Base-by-base conservation (phyloP, 2,329 filamentous ascomycete genomes). In the Colletotrichum cereale region DNA sequence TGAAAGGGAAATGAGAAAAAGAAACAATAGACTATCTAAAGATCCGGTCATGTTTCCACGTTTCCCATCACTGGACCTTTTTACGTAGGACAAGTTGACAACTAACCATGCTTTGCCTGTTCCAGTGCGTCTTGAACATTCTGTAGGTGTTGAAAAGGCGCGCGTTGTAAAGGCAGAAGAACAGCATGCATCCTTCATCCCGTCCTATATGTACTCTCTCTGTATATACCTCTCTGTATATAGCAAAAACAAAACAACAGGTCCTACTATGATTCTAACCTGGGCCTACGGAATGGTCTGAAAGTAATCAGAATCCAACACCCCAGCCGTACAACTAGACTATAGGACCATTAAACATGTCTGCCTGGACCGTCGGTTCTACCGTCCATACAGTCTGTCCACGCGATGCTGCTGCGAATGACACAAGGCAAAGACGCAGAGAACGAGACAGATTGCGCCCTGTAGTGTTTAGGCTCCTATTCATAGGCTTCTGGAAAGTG, bases 251-350 rank as follows among this genome's bases (percentile, higher is more conserved):
- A 40, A 48, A 40, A n/a, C 10, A 52, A 26, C 5, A 68, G 68
- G 68, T 68, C 58, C 65, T 71, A 53, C 58, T 52, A 63, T 58
- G 65, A 71, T 68, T 68, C 65, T 65, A 71, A 68, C 65, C 65
- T 68, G 68, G 68, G 65, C 65, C 16, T 71, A 71, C 65, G 68
- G 65, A 71, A 71, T 47, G 44, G 24, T 53, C 52, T 60, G 38
- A 60, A 12, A 2, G 1, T 34, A 2, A 42, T 71, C 68, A 71
- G 68, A 71, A 68, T 71, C 68, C 68, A 58, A 68, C 68, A 58
- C 68, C 68, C 58, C 68, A 68, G 68, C 58, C 68, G n/a, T n/a
- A n/a, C n/a, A 63, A 63, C 68, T 71, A 71, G 68, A 71, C 68
- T 71, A 62, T 47, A 68, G 44, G 64, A 71, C 68, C 65, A 6